Base-by-base conservation (phyloP, 768 basidiomycete genomes). In the Mycena galericulata region DNA sequence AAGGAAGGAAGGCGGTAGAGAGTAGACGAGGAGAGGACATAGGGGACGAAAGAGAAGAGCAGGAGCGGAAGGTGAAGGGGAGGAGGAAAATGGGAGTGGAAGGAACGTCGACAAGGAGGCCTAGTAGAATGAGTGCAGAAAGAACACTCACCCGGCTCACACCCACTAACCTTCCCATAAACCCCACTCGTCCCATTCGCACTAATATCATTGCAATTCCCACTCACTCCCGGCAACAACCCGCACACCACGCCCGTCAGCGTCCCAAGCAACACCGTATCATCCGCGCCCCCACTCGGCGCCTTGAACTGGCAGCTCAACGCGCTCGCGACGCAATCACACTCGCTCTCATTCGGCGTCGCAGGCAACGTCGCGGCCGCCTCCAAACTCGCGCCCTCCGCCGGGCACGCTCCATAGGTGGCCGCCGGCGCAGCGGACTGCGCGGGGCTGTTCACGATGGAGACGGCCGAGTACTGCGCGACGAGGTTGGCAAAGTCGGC, bases 291-390 rank as follows among this genome's bases (percentile, higher is more conserved):
- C n/a, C n/a, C n/a, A 18, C 81, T 80, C 2, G 88, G 89, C 43
- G 82, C 72, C 9, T 84, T 90, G 75, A 95, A 95, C 69, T 83
- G 84, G 78, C 96, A 98, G 71, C 88, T 87, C 60, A 97, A 84
- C 24, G 84, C 84, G 58, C 79, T 80, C 77, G 89, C 84, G 72
- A 97, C 75, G 77, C 96, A 98, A 61, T 85, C 79, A 79, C 96
- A 98, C n/a, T 90, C 91, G 27, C 84, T 79, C 57, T 90, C 86
- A 76, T 94, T 91, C 3, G 96, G 96, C 7, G 96, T 98, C 0
- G 92, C 89, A 20, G 96, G 96, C 36, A 97, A 82, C 12, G 83
- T 89, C 1, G 84, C 85, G 8, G 90, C 90, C 36, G 91, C 94
- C 47, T 88, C 79, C 78, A 92, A 88, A 2, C 82, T 84, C n/a